Conservation (phyloP, 768 basidiomycete genomes). For the Hemileccinum rubropunctum region DNA sequence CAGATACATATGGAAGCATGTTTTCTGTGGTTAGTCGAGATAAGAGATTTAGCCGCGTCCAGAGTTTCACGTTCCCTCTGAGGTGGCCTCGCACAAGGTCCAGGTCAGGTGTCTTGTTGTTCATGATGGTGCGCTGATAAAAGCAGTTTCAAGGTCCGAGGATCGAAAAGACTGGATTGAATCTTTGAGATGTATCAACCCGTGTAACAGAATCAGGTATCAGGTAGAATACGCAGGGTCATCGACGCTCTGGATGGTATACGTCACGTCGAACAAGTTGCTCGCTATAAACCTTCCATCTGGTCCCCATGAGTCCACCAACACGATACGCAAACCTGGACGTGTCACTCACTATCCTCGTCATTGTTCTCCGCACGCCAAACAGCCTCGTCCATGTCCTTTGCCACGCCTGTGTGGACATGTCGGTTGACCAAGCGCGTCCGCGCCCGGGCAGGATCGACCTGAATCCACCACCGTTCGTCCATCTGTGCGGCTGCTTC, state of each 20-base stretch:
- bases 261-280: constrained; percentile 40
- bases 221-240: constrained; percentile 31
- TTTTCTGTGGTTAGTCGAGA: too few species aligned
- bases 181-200: too few species aligned
- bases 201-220: too few species aligned
- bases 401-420: constrained; percentile 73
- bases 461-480: constrained; percentile 73
- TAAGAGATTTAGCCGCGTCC: too few species aligned
- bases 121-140: too few species aligned
- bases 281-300: constrained; percentile 43
- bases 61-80: too few species aligned
- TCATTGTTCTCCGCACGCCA: constrained; percentile 79
- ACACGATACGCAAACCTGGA: not conserved
- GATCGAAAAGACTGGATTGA: too few species aligned
- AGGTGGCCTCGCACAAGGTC: too few species aligned
- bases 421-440: constrained; percentile 67
- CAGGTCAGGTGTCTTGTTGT: too few species aligned
- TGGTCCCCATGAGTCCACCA: constrained; percentile 13
- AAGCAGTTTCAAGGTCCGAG: too few species aligned
- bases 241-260: constrained; percentile 40
- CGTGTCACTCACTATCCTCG: constrained; percentile 54
- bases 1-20: too few species aligned
- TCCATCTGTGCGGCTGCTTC: constrained; percentile 64
- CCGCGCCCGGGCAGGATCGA: constrained; percentile 54
- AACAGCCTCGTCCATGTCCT: constrained; percentile 57